Evolutionary conservation across 192 early-diverging fungal genomes (phyloP).

Genomic region (Gonapodya prolifera): DNA sequence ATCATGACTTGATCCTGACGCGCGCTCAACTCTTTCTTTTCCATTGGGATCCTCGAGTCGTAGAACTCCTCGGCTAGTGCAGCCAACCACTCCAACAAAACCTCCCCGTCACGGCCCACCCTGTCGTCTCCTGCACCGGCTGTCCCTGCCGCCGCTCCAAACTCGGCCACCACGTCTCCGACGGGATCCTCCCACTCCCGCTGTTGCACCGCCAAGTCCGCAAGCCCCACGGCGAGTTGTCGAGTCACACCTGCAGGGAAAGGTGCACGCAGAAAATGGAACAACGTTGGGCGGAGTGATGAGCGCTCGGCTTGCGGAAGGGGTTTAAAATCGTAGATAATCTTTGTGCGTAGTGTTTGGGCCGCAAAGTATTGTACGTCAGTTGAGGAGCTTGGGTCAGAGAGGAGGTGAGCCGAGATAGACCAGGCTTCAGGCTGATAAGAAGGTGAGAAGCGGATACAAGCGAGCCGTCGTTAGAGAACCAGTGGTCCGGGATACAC

Average conservation of each 20-base stretch:
- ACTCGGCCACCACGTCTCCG: slow-evolving; percentile 52
- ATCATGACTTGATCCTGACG: slow-evolving; percentile 50
- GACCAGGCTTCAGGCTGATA: not conserved
- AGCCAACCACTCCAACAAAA: slow-evolving; percentile 53
- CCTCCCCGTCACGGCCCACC: slow-evolving; percentile 60
- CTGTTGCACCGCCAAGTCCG: slow-evolving; percentile 70
- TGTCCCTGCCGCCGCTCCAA: slow-evolving; percentile 45
- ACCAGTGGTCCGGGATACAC: too few species aligned
- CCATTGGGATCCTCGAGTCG: not conserved
- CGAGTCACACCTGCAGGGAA: slow-evolving; percentile 18
- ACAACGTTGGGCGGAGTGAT: slow-evolving; percentile 65
- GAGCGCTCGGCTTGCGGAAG: slow-evolving; percentile 47
- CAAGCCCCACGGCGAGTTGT: slow-evolving; percentile 73
- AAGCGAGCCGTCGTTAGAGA: too few species aligned
- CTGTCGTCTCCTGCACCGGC: slow-evolving; percentile 33
- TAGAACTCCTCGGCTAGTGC: not conserved
- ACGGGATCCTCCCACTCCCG: slow-evolving; percentile 72
- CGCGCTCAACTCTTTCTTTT: slow-evolving; percentile 45
- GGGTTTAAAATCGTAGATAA: slow-evolving; percentile 67
- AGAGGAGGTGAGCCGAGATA: not conserved
- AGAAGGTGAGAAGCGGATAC: too few species aligned
- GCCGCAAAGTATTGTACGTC: slow-evolving; percentile 56
- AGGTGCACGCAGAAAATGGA: slow-evolving; percentile 45
- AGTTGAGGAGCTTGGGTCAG: not conserved
- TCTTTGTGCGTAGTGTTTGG: slow-evolving; percentile 54